A percentile compares a stretch with the other conserved stretches of the same genome.
Conservation (phyloP, 2,329 filamentous ascomycete genomes). For the Neurospora sp. region DNA sequence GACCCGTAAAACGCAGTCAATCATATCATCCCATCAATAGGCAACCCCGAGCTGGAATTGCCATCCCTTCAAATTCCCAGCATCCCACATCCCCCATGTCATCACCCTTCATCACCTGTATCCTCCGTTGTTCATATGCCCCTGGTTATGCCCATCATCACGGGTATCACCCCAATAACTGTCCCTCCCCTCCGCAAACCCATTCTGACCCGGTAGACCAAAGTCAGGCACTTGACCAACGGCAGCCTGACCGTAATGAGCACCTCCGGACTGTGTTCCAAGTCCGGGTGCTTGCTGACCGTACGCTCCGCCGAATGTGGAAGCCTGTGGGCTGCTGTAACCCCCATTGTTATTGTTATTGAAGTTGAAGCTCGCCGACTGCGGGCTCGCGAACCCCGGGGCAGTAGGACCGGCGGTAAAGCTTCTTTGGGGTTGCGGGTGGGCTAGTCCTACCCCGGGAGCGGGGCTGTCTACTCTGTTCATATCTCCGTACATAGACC, state of each 20-base stretch:
- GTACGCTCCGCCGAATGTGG: neutral
- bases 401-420: conserved; percentile 10
- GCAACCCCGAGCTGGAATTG: neutral
- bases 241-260: neutral
- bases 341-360: neutral
- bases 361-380: neutral
- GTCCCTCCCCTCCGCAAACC: neutral
- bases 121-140: neutral
- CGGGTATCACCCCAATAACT: neutral
- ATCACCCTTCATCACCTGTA: neutral
- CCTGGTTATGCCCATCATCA: neutral
- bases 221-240: neutral
- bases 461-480: conserved; percentile 19
- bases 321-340: neutral
- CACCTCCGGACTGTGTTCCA: neutral
- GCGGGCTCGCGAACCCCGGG: neutral
- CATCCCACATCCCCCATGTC: neutral
- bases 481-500: conserved; percentile 12
- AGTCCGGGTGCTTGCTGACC: neutral
- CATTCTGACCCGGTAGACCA: neutral
- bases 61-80: neutral
- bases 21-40: neutral
- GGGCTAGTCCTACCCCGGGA: conserved; percentile 6
- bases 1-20: neutral
- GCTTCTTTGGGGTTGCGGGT: conserved; percentile 17